phyloP scores from a whole-genome alignment of 2,329 filamentous ascomycete species.

The Dactylonectria estremocensis region DNA sequence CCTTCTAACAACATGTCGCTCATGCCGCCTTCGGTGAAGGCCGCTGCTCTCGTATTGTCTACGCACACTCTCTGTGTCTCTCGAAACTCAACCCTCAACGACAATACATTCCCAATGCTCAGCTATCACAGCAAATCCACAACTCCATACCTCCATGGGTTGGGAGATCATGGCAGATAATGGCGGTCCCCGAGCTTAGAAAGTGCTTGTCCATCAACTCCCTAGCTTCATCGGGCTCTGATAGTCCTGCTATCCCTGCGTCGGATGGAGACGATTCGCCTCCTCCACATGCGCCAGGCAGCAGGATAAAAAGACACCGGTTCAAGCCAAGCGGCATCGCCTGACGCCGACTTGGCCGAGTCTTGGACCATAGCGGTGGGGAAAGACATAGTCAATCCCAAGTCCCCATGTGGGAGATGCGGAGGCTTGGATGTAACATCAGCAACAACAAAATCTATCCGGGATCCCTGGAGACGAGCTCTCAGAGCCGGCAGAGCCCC shows the following conservation, averaged over 20 bases:
- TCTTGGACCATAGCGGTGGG: slow-evolving; percentile 2
- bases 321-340: slow-evolving; percentile 5
- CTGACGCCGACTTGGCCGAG: not conserved
- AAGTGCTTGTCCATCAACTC: slow-evolving; percentile 12
- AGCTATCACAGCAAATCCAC: not conserved
- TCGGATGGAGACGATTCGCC: slow-evolving; percentile 25
- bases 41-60: not conserved
- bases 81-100: not conserved
- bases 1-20: slow-evolving; percentile 19
- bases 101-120: not conserved
- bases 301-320: slow-evolving; percentile 35
- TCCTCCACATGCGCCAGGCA: slow-evolving; percentile 36
- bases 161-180: slow-evolving; percentile 22
- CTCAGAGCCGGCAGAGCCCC: not conserved
- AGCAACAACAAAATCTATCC: not conserved
- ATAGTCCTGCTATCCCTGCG: slow-evolving; percentile 21
- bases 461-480: slow-evolving; percentile 11
- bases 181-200: not conserved
- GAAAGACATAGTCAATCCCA: not conserved
- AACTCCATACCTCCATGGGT: slow-evolving; percentile 24
- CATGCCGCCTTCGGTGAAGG: slow-evolving; percentile 10
- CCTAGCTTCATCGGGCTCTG: slow-evolving; percentile 35
- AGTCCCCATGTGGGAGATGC: slow-evolving; percentile 9
- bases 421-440: slow-evolving; percentile 6
- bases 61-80: not conserved